Conservation (phyloP, 805 yeast species). For the Maudiozyma turicensis region DNA sequence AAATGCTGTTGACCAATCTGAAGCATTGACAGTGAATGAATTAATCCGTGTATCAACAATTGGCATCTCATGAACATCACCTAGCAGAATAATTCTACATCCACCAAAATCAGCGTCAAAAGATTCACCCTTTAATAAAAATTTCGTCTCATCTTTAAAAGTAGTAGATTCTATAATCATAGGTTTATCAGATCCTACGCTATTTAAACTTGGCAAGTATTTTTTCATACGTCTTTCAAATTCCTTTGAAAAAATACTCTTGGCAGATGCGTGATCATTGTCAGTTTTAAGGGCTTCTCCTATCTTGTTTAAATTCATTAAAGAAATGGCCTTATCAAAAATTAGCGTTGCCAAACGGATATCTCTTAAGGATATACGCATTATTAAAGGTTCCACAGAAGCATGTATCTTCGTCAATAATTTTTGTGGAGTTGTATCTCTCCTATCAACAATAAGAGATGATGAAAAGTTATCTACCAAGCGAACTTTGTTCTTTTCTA, state of each 20-base stretch:
- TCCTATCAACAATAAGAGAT: constrained; percentile 59
- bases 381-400: constrained; percentile 67
- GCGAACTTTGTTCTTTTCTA: constrained; percentile 53
- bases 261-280: constrained; percentile 1
- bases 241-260: constrained; percentile 42
- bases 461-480: constrained; percentile 84
- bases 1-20: constrained; percentile 81
- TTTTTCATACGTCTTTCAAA: constrained; percentile 48
- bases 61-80: constrained; percentile 87
- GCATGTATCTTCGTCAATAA: constrained; percentile 56
- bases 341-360: constrained; percentile 70
- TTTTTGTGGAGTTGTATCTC: constrained; percentile 51
- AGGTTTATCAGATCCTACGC: constrained; percentile 32
- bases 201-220: constrained; percentile 57
- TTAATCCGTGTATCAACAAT: constrained; percentile 65
- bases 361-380: constrained; percentile 81
- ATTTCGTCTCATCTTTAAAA: constrained; percentile 22
- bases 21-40: constrained; percentile 58
- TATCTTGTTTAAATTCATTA: constrained; percentile 24
- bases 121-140: constrained; percentile 58
- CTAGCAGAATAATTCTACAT: constrained; percentile 69
- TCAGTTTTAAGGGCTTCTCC: constrained; percentile 9
- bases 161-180: constrained; percentile 3
- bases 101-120: constrained; percentile 63
- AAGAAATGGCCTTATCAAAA: constrained; percentile 57